phyloP scores from a whole-genome alignment of 129 eudicot genomes.

The Solidago caesia region DNA sequence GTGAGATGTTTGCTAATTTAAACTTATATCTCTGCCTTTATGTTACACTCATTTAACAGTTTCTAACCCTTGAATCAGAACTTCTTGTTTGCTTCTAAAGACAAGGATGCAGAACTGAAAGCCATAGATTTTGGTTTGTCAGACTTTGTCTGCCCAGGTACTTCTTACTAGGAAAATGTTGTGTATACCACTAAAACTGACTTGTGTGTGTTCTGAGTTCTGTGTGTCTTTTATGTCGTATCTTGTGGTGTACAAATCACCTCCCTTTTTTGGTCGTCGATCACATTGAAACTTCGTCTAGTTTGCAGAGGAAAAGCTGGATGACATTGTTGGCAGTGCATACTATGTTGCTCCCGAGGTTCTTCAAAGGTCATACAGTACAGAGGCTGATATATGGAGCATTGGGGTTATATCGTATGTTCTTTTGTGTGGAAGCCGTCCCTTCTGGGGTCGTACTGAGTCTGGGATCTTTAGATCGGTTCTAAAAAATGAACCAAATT shows the following conservation, averaged over 20 bases:
- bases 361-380: slow-evolving; percentile 37
- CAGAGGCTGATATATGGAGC: slow-evolving; percentile 42
- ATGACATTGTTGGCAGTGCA: slow-evolving; percentile 42
- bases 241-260: not conserved
- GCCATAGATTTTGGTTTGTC: slow-evolving; percentile 43
- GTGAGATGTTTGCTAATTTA: slow-evolving; percentile 17
- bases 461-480: slow-evolving; percentile 37
- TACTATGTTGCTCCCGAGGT: slow-evolving; percentile 47
- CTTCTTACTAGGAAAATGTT: not conserved
- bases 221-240: no score
- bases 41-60: not conserved
- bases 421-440: slow-evolving; percentile 40
- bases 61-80: slow-evolving; percentile 27
- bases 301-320: slow-evolving; percentile 31
- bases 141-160: slow-evolving; percentile 38
- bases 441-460: slow-evolving; percentile 44
- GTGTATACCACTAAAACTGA: no score
- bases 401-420: slow-evolving; percentile 33
- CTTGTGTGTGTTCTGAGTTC: no score
- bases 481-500: slow-evolving; percentile 27
- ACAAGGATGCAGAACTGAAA: slow-evolving; percentile 32
- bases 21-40: slow-evolving; percentile 1
- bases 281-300: not conserved
- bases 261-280: not conserved
- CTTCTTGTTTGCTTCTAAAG: slow-evolving; percentile 35